A percentile compares a stretch with the other conserved stretches of the same genome.
Evolutionary conservation across 495 filamentous ascomycete genomes (phyloP).

Genomic region (Jackrogersella multiformis): DNA sequence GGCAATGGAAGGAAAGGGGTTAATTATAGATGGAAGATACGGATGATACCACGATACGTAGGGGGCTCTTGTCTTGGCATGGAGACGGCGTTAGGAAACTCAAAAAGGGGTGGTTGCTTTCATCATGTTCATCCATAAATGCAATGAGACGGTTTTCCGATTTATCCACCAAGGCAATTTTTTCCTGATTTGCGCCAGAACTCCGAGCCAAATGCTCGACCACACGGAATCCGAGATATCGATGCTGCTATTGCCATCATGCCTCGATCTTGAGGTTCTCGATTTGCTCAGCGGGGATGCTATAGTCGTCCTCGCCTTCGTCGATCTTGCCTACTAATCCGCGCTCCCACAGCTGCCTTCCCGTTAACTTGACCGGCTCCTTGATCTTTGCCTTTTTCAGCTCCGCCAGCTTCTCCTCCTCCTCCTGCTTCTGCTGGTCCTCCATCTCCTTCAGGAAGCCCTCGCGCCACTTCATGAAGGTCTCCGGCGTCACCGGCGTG

Average conservation of each 20-base stretch:
- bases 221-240: background rate
- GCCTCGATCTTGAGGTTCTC: conserved; percentile 72
- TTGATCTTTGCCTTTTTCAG: conserved; percentile 76
- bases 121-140: conserved; percentile 23
- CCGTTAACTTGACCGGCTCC: conserved; percentile 73
- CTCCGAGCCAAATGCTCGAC: conserved; percentile 40
- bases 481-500: conserved; percentile 83
- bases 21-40: conserved; percentile 41
- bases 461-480: conserved; percentile 83
- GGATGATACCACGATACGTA: conserved; percentile 40
- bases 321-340: conserved; percentile 78
- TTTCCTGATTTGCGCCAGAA: conserved; percentile 40
- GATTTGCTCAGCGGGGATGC: conserved; percentile 63
- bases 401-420: conserved; percentile 77
- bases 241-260: conserved; percentile 11
- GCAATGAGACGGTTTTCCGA: conserved; percentile 16
- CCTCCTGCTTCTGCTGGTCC: conserved; percentile 68
- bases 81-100: conserved; percentile 41
- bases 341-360: conserved; percentile 84
- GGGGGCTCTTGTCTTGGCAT: conserved; percentile 35
- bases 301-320: conserved; percentile 71
- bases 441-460: conserved; percentile 82
- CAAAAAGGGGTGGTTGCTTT: conserved; percentile 34
- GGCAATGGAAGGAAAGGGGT: conserved; percentile 40
- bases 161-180: conserved; percentile 1